Evolutionary conservation across 1,284 basidiomycete species (phyloP), one percentile per base, ranked within the genome.

Genomic region (Sporisorium scitamineum): DNA sequence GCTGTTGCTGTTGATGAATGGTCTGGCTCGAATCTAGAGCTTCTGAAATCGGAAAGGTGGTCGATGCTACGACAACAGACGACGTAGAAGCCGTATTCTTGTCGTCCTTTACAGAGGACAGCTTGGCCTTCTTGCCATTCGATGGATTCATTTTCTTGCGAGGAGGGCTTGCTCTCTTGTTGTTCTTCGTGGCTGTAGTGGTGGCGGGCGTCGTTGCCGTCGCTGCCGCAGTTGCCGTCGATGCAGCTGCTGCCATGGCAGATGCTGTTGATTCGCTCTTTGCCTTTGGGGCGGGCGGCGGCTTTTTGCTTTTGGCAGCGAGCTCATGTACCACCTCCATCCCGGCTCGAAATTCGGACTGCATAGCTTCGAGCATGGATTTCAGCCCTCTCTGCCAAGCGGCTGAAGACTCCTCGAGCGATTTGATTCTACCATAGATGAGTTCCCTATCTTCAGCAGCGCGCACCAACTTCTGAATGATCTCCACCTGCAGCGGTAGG

Each of bases 391-490:
- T n/a, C 16, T 62, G 56, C 44, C 53, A 48, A 16, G 45, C 58
- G 10, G 47, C 20, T 3, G 47, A 53, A 7, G 60, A 29, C 22
- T 66, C 63, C 20, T 72, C 61, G 32, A 72, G 48, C 22, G 47
- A 37, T 34, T 57, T 64, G 61, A 67, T 55, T 34, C 56, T 56
- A 5, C 50, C 34, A 22, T 60, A 57, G 50, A 67, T 67, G 48
- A 58, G 13, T 27, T 51, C 57, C 16, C 61, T 50, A 2, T 67
- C 64, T 2, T 71, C 59, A 16, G 59, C 58, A 2, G 63, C 69
- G 3, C 53, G 27, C 2, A 66, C 45, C 7, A 41, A 44, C 47
- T 62, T 71, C 22, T 66, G 41, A 4, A 55, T 41, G 39, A 61
- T 61, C 42, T 66, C 22, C 2, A 66, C 59, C 39, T 71, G 69